Percentiles rank a stretch among this genome's conserved stretches.
Conservation (phyloP, 2,329 filamentous ascomycete species). For the Ambrosiella beaveri region DNA sequence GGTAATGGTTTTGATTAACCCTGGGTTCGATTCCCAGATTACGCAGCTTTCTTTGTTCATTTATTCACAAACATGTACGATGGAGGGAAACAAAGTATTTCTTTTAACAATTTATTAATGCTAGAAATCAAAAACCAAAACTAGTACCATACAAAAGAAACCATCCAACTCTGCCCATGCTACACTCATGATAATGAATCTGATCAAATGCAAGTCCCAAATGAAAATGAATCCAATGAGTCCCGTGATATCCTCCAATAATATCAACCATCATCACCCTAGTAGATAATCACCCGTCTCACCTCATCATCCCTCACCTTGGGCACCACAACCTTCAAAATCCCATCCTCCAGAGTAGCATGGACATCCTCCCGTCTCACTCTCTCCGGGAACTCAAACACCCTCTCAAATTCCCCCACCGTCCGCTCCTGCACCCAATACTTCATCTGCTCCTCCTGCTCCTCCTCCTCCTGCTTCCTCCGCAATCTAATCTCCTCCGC, state of each 20-base stretch:
- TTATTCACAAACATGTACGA: not conserved
- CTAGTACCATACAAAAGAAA: not conserved
- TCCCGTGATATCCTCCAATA: not conserved
- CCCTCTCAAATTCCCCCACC: constrained; percentile 49
- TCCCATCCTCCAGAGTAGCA: constrained; percentile 47
- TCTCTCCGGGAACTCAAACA: constrained; percentile 48
- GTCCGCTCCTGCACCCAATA: constrained; percentile 57
- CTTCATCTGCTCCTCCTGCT: constrained; percentile 28
- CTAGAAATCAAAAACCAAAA: not conserved
- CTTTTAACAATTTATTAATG: not conserved
- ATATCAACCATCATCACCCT: constrained; percentile 13
- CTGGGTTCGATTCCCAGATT: not conserved
- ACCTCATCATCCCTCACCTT: constrained; percentile 42
- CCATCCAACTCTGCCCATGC: not conserved
- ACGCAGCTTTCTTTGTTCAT: not conserved
- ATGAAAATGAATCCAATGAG: too few species aligned
- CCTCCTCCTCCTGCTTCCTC: constrained; percentile 19
- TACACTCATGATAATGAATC: not conserved
- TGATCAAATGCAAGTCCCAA: not conserved
- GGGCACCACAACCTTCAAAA: constrained; percentile 46
- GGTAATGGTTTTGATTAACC: not conserved
- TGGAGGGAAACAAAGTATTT: not conserved
- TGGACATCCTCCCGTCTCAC: constrained; percentile 45
- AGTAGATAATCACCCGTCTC: constrained; percentile 36
- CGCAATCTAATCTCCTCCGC: not conserved